Percentiles rank a stretch among this genome's conserved stretches.
Evolutionary conservation across 345 rosid species (phyloP).

Genomic region (Leavenworthia alabamica): DNA sequence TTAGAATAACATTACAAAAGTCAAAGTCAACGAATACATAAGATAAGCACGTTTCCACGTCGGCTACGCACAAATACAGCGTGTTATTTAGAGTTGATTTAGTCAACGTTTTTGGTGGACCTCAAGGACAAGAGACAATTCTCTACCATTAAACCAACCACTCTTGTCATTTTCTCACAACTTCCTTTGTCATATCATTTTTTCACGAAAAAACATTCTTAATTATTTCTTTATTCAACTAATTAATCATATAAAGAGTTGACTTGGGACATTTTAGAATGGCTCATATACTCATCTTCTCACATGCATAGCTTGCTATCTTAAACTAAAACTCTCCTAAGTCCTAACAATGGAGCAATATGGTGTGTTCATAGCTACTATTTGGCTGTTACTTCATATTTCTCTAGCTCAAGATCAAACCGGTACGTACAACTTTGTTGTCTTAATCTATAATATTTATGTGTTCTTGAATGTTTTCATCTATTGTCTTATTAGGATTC

Average conservation of each 20-base stretch:
- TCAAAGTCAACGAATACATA: neutral
- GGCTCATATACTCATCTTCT: slow-evolving; percentile 3
- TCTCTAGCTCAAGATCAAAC: slow-evolving; percentile 23
- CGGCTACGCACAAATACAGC: neutral
- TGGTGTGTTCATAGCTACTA: neutral
- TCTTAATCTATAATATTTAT: neutral
- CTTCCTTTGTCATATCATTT: slow-evolving; percentile 5
- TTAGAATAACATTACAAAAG: neutral
- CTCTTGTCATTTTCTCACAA: slow-evolving; percentile 15
- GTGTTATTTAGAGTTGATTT: neutral
- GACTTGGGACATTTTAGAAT: slow-evolving; percentile 12
- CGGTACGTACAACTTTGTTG: neutral
- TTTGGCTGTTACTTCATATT: neutral
- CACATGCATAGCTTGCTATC: neutral
- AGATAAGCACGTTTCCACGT: slow-evolving; percentile 13
- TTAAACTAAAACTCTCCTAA: neutral
- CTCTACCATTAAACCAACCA: neutral
- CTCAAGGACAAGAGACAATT: neutral
- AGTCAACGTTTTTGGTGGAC: neutral
- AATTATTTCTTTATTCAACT: neutral
- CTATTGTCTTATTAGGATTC: slow-evolving; percentile 22
- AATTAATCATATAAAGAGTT: neutral
- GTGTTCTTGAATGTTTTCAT: neutral
- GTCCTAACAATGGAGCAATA: slow-evolving; percentile 7
- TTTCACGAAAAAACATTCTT: neutral